Base-by-base conservation (phyloP, 148 eudicot genomes). In the Nepenthes mirabilis region DNA sequence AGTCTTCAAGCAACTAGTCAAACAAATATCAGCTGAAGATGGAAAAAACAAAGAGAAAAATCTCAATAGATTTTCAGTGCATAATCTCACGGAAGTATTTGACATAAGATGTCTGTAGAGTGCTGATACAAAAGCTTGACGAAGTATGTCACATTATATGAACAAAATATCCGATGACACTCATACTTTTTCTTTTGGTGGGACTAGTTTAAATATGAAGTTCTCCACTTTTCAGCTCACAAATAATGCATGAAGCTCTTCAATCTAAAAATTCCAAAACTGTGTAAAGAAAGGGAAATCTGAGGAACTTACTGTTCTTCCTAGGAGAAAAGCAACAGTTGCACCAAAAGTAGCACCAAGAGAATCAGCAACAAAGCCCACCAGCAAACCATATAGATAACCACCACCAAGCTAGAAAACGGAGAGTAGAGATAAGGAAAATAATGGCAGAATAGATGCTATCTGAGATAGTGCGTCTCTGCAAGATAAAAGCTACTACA, bases 361-460 rank as follows among this genome's bases (percentile, higher is more conserved):
- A 60, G 96, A 91, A 78, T 91, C 96, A 69, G 98, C 82, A 65
- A 83, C 55, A 77, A 91, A 85, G 35, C 96, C 98, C 70, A 91
- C 70, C 59, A 81, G 81, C 81, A 91, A 77, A 49, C 98, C 98
- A 74, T 82, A 91, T 33, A 91, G 88, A 76, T 88, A 91, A 70
- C 98, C 98, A 64, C 96, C 98, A 61, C 98, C 98, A 9, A 91
- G 85, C 96, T 91, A 88, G 65, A 49, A 36, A 58, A 58, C 11
- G 33, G 47, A 48, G 11, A 68, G 32, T 34, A 52, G 49, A 52
- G 12, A 36, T 14, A 52, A 65, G 32, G 5, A 55, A 37, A 54
- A 54, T 11, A n/a, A 34, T 33, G 36, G 10, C 1, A 34, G 12
- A 33, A 23, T 6, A 34, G 9, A 32, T 55, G 23, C 36, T 33